These are phyloP conservation scores for Leptosphaerulina australis DNA, from an alignment of 2,329 filamentous ascomycete species.

Conservation along the genomic window DNA sequence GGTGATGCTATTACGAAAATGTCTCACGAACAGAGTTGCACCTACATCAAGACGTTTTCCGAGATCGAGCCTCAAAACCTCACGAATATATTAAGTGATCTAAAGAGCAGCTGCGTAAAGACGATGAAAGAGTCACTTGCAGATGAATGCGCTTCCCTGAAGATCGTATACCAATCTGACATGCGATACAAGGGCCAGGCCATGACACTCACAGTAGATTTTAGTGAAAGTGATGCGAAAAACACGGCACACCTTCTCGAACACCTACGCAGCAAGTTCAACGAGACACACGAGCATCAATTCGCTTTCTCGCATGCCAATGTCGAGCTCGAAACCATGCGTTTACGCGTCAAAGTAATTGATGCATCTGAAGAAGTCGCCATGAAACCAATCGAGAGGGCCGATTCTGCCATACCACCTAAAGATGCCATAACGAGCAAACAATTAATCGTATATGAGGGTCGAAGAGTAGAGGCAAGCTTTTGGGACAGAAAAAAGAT, in stretches of 20 bases:
- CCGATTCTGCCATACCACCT: slow-evolving; percentile 36
- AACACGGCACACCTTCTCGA: slow-evolving; percentile 39
- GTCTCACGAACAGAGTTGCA: slow-evolving; percentile 55
- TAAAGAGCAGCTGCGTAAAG: slow-evolving; percentile 48
- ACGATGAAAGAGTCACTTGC: slow-evolving; percentile 50
- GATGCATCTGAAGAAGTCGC: slow-evolving; percentile 53
- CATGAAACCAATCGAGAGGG: slow-evolving; percentile 45
- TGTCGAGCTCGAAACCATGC: slow-evolving; percentile 57
- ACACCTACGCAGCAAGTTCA: slow-evolving; percentile 50
- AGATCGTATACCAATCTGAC: slow-evolving; percentile 52
- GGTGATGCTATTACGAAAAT: slow-evolving; percentile 59
- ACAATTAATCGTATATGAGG: slow-evolving; percentile 51
- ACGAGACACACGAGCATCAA: slow-evolving; percentile 52
- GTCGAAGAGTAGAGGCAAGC: slow-evolving; percentile 49
- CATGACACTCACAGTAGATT: slow-evolving; percentile 44
- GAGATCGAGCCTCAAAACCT: slow-evolving; percentile 47
- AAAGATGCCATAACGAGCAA: slow-evolving; percentile 48
- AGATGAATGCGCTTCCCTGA: slow-evolving; percentile 39
- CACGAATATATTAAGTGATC: slow-evolving; percentile 36
- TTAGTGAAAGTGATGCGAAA: slow-evolving; percentile 46
- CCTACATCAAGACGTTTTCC: slow-evolving; percentile 53
- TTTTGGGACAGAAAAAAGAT: slow-evolving; percentile 55
- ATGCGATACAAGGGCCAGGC: slow-evolving; percentile 57
- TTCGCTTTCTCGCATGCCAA: slow-evolving; percentile 54
- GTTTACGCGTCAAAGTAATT: slow-evolving; percentile 53